phyloP scores from a whole-genome alignment of 176 grass and related monocot species.

The Lolium multiflorum region DNA sequence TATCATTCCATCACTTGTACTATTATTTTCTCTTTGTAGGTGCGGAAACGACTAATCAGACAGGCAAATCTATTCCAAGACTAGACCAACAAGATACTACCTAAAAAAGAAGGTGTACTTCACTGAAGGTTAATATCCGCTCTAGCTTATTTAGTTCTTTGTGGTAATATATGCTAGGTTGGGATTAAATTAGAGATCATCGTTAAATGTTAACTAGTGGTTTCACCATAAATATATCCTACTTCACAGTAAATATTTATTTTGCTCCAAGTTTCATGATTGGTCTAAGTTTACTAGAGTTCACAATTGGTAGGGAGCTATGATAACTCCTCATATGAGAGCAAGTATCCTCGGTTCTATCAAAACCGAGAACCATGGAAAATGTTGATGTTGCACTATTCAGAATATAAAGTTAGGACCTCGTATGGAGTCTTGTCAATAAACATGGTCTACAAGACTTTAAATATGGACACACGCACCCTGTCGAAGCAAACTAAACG shows the following conservation, averaged over 20 bases:
- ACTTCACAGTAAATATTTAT: background rate
- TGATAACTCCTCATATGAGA: background rate
- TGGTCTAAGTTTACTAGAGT: background rate
- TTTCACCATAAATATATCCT: too few relatives aligned
- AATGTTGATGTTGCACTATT: background rate
- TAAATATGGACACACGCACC: too few relatives aligned
- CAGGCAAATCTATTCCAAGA: too few relatives aligned
- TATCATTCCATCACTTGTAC: too few relatives aligned
- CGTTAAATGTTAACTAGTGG: background rate
- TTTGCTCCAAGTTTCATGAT: background rate
- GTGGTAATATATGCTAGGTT: background rate
- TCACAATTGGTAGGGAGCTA: background rate
- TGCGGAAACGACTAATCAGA: too few relatives aligned
- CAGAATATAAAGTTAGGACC: too few relatives aligned
- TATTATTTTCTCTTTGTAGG: background rate
- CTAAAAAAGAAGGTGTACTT: too few relatives aligned
- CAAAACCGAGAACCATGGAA: background rate
- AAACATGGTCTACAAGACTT: too few relatives aligned
- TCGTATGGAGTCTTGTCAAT: too few relatives aligned
- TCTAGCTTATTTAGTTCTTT: background rate
- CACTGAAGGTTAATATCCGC: background rate
- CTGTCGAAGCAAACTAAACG: too few relatives aligned
- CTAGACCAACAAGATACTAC: too few relatives aligned
- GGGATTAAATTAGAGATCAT: background rate
- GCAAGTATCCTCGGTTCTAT: background rate